Evolutionary conservation across 139 green algal species (phyloP), one percentile per base, ranked within the genome.

Genomic region (Ettlia oleoabundans): DNA sequence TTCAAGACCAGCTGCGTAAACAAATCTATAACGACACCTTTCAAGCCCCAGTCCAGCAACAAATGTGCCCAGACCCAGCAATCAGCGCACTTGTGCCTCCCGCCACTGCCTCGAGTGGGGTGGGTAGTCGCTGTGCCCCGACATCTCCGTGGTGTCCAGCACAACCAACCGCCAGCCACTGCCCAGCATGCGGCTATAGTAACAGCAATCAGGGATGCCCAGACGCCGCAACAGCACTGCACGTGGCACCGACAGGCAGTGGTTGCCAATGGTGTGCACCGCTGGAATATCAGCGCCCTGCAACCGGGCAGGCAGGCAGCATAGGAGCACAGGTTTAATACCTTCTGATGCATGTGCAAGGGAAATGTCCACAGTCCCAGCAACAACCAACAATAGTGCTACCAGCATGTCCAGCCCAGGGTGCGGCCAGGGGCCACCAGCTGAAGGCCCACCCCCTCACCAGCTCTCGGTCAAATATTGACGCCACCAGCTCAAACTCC

Each of bases 71-170:
- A 38, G 8, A 58, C 4, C 33, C 4, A 30, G 21, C 1, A 7
- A 30, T n/a, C 70, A 64, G 42, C 70, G 13, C 30, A 69, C 80
- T 26, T 67, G n/a, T 13, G 92, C 86, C 76, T 93, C 89, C 41
- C 81, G 64, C 40, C 52, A 76, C 63, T 86, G 53, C 10, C 53
- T 30, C 2, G 85, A 86, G 30, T 85, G 88, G 1, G 58, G 38
- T 2, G 80, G 74, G 38, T 86, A 88, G 28, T 62, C 62, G 38
- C 65, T 88, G 86, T 91, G 87, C 10, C 89, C 81, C 51, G 78
- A 91, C 72, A 96, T 86, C 37, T 96, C 92, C 53, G 92, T 96
- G 33, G 93, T 93, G 80, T 96, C 91, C 75, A 95, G 85, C n/a
- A 92, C 84, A 1, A 96, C 38, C 41, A 96, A 80, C 21, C 81